Evolutionary conservation across 140 eudicot species (phyloP), one percentile per base, ranked within the genome.

Genomic region (Oenanthe javanica): DNA sequence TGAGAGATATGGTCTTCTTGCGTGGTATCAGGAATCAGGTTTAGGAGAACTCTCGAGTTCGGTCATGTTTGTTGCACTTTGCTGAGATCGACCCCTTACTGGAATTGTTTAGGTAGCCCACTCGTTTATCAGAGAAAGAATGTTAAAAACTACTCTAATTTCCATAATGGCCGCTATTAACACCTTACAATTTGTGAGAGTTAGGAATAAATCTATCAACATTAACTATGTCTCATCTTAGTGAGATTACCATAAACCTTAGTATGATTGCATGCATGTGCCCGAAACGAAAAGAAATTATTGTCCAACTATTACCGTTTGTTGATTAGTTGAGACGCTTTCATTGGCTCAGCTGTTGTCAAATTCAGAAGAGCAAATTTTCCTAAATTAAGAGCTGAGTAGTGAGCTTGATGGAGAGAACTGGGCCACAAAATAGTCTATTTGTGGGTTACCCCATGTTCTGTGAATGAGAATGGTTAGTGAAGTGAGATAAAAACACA

Each of bases 401-500:
- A 8, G 40, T 73, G 77, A 73, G 77, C 25, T 45, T 46, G 55
- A 73, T 42, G 52, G 52, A 48, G 46, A 47, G n/a, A 25, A 49
- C n/a, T 75, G 78, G 63, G 43, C 78, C 78, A 48, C 50, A 75
- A 54, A 36, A 27, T 48, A n/a, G 63, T 23, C 78, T 46, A 48
- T 75, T 48, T 25, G 42, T n/a, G 23, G 78, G 63, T 19, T 54
- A 85, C 77, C 82, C 84, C 87, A 85, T 85, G 87, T 85, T 85
- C 87, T 81, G 83, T 85, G 85, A 85, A 61, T 61, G 85, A 81
- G 71, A 81, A 59, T 78, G 79, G 79, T 57, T 80, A 75, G 77
- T 48, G 59, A 55, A 47, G 76, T 66, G 83, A 40, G 77, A 84
- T 83, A 69, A 31, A 75, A 83, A 83, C 54, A 74, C 47, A 45